Evolutionary conservation across 2,329 filamentous ascomycete species (phyloP).

Genomic region (Decorospora gaudefroyi): DNA sequence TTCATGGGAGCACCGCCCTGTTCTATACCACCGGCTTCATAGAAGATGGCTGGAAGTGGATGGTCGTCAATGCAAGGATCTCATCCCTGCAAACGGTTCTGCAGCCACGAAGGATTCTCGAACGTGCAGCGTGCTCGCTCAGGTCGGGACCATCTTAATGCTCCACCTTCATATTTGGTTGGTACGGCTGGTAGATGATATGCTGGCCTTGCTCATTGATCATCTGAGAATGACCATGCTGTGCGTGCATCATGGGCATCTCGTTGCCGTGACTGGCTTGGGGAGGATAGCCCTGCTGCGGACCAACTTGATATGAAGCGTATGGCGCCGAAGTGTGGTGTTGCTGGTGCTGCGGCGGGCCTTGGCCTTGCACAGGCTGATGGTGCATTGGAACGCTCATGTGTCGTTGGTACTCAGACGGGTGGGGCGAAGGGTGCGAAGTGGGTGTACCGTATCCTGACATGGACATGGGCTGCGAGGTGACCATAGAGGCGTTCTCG

Average conservation of each 20-base stretch:
- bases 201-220: constrained; percentile 47
- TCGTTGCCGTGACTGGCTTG: constrained; percentile 44
- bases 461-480: constrained; percentile 46
- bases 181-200: constrained; percentile 46
- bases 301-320: constrained; percentile 31
- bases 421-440: constrained; percentile 45
- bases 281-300: constrained; percentile 42
- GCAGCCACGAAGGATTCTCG: constrained; percentile 12
- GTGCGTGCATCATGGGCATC: constrained; percentile 47
- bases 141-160: constrained; percentile 29
- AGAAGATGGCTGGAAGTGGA: constrained; percentile 7
- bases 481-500: constrained; percentile 45
- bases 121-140: constrained; percentile 11
- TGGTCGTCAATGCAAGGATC: constrained; percentile 4
- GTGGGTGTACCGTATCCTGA: constrained; percentile 46
- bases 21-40: background rate
- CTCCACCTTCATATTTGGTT: constrained; percentile 50
- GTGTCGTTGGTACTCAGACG: constrained; percentile 46
- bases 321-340: constrained; percentile 38
- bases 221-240: constrained; percentile 44
- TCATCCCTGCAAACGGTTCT: constrained; percentile 12
- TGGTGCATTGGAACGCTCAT: constrained; percentile 46
- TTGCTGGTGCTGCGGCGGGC: constrained; percentile 32
- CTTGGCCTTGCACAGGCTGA: constrained; percentile 35
- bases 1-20: background rate